phyloP scores from a whole-genome alignment of 805 yeast genomes.

The Blastobotrys chiropterorum region DNA sequence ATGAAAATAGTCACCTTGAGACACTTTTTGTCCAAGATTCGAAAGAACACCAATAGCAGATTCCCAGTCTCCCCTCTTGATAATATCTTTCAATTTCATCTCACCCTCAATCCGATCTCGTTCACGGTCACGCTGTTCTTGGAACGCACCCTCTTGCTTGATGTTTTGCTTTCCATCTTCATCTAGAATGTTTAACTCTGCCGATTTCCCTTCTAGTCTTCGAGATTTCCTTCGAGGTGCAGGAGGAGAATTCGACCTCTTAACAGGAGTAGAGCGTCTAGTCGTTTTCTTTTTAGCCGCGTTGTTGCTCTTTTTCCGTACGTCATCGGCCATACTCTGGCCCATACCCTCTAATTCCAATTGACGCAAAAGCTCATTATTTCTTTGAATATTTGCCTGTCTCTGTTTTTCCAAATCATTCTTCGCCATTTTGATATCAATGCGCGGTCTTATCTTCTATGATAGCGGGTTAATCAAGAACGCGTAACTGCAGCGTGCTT shows the following conservation, averaged over 20 bases:
- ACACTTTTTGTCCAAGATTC: conserved; percentile 23
- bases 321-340: conserved; percentile 45
- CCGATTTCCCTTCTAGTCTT: conserved; percentile 65
- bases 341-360: conserved; percentile 60
- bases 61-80: conserved; percentile 33
- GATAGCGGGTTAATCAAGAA: too few species aligned
- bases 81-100: conserved; percentile 25
- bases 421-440: conserved; percentile 20
- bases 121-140: conserved; percentile 36
- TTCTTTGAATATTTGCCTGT: conserved; percentile 57
- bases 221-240: conserved; percentile 69
- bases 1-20: conserved; percentile 34
- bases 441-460: too few species aligned
- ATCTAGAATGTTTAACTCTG: conserved; percentile 44
- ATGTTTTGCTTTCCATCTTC: conserved; percentile 29
- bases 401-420: conserved; percentile 30
- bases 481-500: too few species aligned
- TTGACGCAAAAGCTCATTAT: conserved; percentile 64
- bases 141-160: background rate
- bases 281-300: conserved; percentile 13
- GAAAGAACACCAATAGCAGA: conserved; percentile 29
- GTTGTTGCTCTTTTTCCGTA: conserved; percentile 13
- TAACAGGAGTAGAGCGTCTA: conserved; percentile 16
- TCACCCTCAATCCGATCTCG: conserved; percentile 46
- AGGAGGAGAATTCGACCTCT: conserved; percentile 16